Percentiles rank a stretch among this genome's conserved stretches.
These are phyloP conservation scores for Mycena floridula DNA, from an alignment of 768 basidiomycete species.

Conservation along the genomic window DNA sequence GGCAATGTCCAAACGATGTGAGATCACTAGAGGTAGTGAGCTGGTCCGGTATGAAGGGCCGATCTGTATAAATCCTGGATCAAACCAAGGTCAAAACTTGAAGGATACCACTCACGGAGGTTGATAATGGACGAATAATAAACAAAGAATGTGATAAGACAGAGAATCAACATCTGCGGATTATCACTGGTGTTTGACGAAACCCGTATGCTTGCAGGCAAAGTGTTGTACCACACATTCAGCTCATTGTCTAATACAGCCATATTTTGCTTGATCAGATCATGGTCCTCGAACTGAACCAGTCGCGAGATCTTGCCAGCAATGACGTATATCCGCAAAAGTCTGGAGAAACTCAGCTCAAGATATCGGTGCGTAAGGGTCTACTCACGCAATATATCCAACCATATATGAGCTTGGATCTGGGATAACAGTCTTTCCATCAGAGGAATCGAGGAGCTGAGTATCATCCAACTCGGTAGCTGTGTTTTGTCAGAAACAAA, in stretches of 20 bases:
- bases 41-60: slow-evolving; percentile 13
- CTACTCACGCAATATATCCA: slow-evolving; percentile 14
- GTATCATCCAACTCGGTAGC: slow-evolving; percentile 13
- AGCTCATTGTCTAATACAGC: slow-evolving; percentile 9
- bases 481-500: slow-evolving; percentile 1
- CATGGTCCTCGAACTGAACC: slow-evolving; percentile 11
- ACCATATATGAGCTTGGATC: slow-evolving; percentile 8
- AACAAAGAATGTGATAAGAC: slow-evolving; percentile 13
- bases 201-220: slow-evolving; percentile 8
- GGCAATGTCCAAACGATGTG: slow-evolving; percentile 9
- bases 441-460: slow-evolving; percentile 6
- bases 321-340: slow-evolving; percentile 11
- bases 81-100: not conserved
- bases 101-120: slow-evolving; percentile 8
- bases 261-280: slow-evolving; percentile 4
- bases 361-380: not conserved
- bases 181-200: slow-evolving; percentile 8
- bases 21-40: slow-evolving; percentile 7
- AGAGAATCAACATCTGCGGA: slow-evolving; percentile 9
- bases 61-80: slow-evolving; percentile 5
- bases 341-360: slow-evolving; percentile 2
- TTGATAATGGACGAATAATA: slow-evolving; percentile 15
- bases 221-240: slow-evolving; percentile 8
- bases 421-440: slow-evolving; percentile 3
- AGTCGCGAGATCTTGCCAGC: slow-evolving; percentile 13